Conservation (phyloP, 2,329 filamentous ascomycete species). For the Sarocladium kiliense region DNA sequence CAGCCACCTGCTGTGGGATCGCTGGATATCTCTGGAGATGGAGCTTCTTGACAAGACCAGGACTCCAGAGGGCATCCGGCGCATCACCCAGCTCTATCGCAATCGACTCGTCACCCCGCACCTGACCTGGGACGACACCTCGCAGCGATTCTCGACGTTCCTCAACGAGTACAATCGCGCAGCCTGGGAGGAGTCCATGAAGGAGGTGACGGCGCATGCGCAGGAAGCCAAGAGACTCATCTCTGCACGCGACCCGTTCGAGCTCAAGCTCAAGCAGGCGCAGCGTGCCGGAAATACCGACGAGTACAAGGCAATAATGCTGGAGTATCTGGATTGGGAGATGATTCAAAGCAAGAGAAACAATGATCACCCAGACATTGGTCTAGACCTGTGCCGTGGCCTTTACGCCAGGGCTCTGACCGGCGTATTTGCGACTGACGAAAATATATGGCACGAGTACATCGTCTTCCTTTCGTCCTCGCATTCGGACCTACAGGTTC, state of each 20-base stretch:
- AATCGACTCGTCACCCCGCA: constrained; percentile 70
- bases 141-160: constrained; percentile 69
- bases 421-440: constrained; percentile 65
- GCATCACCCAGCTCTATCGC: constrained; percentile 64
- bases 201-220: constrained; percentile 58
- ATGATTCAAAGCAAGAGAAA: constrained; percentile 52
- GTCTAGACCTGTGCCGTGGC: constrained; percentile 50
- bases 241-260: constrained; percentile 58
- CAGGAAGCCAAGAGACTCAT: constrained; percentile 60
- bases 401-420: constrained; percentile 75
- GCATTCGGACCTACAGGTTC: constrained; percentile 29
- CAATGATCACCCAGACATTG: constrained; percentile 36
- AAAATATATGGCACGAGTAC: constrained; percentile 78
- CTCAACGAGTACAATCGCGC: constrained; percentile 64
- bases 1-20: constrained; percentile 75
- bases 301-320: constrained; percentile 45
- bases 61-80: constrained; percentile 53
- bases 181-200: constrained; percentile 73
- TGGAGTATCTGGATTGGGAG: constrained; percentile 84
- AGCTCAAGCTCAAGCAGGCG: constrained; percentile 60
- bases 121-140: constrained; percentile 68
- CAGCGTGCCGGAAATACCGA: constrained; percentile 49
- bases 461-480: constrained; percentile 64
- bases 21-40: constrained; percentile 68
- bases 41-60: constrained; percentile 56